Conservation (phyloP, 116 monocot species). For the Papilionanthe hybrid region DNA sequence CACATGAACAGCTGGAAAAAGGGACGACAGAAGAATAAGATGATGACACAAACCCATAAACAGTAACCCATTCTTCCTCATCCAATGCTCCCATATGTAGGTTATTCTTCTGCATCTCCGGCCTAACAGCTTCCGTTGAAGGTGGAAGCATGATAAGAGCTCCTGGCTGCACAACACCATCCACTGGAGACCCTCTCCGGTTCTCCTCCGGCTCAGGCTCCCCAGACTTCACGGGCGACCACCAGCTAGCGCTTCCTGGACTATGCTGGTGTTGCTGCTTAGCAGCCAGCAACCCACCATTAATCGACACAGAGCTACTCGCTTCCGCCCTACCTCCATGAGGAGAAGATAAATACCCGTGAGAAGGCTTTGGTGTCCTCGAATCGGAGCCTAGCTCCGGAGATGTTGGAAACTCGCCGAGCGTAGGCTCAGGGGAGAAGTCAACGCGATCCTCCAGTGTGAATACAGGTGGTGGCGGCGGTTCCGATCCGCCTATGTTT, state of each 20-base stretch:
- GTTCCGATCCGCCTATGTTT: constrained; percentile 22
- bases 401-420: constrained; percentile 25
- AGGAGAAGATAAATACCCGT: constrained; percentile 15
- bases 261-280: constrained; percentile 12
- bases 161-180: constrained; percentile 53
- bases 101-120: constrained; percentile 43
- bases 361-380: constrained; percentile 15
- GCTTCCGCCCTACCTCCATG: constrained; percentile 6
- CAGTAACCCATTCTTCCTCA: constrained; percentile 94
- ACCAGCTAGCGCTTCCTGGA: constrained; percentile 35
- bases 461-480: constrained; percentile 79
- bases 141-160: constrained; percentile 65
- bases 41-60: constrained; percentile 64
- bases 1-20: background rate
- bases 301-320: background rate
- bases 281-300: background rate
- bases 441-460: constrained; percentile 78
- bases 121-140: constrained; percentile 63
- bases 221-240: constrained; percentile 24
- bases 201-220: constrained; percentile 23
- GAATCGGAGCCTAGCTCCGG: constrained; percentile 18
- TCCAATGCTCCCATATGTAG: constrained; percentile 29
- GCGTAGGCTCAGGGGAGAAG: constrained; percentile 57
- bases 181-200: constrained; percentile 52
- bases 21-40: background rate